Evolutionary conservation across 192 early-diverging fungal genomes (phyloP).

Genomic region (Podila minutissima): DNA sequence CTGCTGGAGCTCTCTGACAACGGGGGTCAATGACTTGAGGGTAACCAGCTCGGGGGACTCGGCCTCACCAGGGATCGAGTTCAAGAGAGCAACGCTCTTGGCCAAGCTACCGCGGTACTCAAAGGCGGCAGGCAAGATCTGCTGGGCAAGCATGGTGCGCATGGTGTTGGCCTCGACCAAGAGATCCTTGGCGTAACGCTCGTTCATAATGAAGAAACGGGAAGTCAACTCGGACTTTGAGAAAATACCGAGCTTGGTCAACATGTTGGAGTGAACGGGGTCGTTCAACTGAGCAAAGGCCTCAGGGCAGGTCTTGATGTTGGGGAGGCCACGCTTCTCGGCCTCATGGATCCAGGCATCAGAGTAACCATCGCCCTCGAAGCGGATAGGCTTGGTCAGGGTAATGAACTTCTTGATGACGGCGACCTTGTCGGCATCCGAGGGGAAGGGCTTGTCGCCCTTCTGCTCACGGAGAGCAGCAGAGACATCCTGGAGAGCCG

Average conservation of each 20-base stretch:
- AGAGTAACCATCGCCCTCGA: conserved; percentile 99
- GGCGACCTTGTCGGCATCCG: conserved; percentile 87
- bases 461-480: conserved; percentile 81
- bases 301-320: conserved; percentile 90
- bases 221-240: conserved; percentile 87
- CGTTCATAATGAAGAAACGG: conserved; percentile 94
- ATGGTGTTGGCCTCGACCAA: conserved; percentile 94
- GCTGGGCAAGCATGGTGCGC: conserved; percentile 79
- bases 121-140: conserved; percentile 89
- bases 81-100: conserved; percentile 81
- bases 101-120: conserved; percentile 90
- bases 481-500: conserved; percentile 78
- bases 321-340: conserved; percentile 93
- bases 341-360: conserved; percentile 95
- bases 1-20: conserved; percentile 66
- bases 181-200: conserved; percentile 98
- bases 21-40: conserved; percentile 74
- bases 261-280: conserved; percentile 75
- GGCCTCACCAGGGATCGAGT: conserved; percentile 58
- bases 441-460: conserved; percentile 81
- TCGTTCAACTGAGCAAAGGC: conserved; percentile 88
- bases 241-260: conserved; percentile 87
- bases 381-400: conserved; percentile 85
- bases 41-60: conserved; percentile 73
- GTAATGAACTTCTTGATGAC: conserved; percentile 90